phyloP scores from a whole-genome alignment of 352 stramenopile genomes.

The Globisporangium paroecandrum region DNA sequence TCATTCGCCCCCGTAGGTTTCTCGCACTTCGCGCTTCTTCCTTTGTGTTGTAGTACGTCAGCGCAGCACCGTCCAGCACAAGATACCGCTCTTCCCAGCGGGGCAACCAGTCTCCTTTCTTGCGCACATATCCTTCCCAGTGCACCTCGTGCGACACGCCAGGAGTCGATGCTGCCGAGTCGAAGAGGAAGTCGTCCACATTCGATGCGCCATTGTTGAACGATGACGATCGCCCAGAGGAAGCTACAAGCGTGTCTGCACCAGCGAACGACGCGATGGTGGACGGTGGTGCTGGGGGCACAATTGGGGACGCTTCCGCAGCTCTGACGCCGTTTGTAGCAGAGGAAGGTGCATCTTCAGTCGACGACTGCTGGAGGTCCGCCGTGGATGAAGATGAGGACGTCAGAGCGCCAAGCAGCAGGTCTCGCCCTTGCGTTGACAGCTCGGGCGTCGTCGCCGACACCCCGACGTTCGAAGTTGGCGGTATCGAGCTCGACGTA shows the following conservation, averaged over 20 bases:
- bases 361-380: background rate
- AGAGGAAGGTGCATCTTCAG: background rate
- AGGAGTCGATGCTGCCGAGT: constrained; percentile 35
- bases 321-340: background rate
- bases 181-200: constrained; percentile 25
- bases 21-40: constrained; percentile 78
- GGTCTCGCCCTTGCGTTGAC: constrained; percentile 34
- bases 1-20: constrained; percentile 81
- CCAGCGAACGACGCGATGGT: constrained; percentile 9
- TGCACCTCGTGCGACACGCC: constrained; percentile 70
- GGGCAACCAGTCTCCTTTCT: constrained; percentile 89
- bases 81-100: constrained; percentile 88
- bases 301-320: background rate
- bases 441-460: constrained; percentile 26
- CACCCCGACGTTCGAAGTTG: background rate
- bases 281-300: constrained; percentile 3
- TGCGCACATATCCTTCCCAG: constrained; percentile 87
- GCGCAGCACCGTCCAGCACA: constrained; percentile 75
- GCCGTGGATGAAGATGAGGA: constrained; percentile 8
- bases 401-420: constrained; percentile 39
- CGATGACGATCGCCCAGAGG: constrained; percentile 16
- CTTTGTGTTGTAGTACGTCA: constrained; percentile 88
- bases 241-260: constrained; percentile 8
- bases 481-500: constrained; percentile 5
- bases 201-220: constrained; percentile 15